Percentiles rank a stretch among this genome's conserved stretches.
These are phyloP conservation scores for Penicillium fimorum DNA, from an alignment of 495 filamentous ascomycete species.

Conservation along the genomic window DNA sequence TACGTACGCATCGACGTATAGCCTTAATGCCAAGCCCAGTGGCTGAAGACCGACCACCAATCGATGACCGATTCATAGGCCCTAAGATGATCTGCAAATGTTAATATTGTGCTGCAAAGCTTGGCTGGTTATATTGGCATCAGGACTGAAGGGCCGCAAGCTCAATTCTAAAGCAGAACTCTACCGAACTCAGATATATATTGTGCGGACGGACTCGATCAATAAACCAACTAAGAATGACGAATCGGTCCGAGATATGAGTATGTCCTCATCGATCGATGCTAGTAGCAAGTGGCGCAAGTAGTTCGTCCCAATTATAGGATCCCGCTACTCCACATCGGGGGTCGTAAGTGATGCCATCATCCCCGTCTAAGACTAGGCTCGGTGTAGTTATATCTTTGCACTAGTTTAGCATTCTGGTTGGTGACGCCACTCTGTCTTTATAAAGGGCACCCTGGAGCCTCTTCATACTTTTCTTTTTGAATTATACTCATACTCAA, in stretches of 20 bases:
- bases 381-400: not conserved
- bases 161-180: not conserved
- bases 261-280: conserved; percentile 1
- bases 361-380: conserved; percentile 3
- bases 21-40: conserved; percentile 6
- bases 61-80: not conserved
- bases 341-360: conserved; percentile 6
- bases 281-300: not conserved
- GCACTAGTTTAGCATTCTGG: not conserved
- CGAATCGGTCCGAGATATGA: not conserved
- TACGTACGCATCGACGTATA: conserved; percentile 6
- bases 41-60: not conserved
- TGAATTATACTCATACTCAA: no score
- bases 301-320: not conserved
- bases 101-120: conserved; percentile 2
- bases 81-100: not conserved
- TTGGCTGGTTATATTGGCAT: not conserved
- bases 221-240: not conserved
- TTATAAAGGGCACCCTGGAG: not conserved
- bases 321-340: not conserved
- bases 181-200: not conserved
- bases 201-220: not conserved
- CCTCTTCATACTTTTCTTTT: not conserved
- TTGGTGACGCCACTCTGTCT: conserved; percentile 1
- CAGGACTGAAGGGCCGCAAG: not conserved